Percentiles rank a stretch among this genome's conserved stretches.
Conservation (phyloP, 768 basidiomycete genomes). For the Kwoniella mangroviensis region DNA sequence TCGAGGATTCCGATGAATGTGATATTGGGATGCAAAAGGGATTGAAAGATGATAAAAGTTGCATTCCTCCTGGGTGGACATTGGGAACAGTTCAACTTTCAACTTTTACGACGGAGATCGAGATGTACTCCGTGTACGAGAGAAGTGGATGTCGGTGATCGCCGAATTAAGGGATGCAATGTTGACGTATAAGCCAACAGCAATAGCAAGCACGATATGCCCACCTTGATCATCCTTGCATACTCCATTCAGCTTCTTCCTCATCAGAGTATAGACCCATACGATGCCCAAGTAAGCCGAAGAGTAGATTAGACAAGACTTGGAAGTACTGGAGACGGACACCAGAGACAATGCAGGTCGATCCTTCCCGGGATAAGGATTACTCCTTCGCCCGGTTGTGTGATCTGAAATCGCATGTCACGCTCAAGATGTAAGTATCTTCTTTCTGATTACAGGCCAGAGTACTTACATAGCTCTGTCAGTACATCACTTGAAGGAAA, state of each 20-base stretch:
- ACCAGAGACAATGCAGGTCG: constrained; percentile 23
- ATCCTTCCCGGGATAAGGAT: constrained; percentile 63
- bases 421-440: constrained; percentile 59
- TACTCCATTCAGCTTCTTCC: too few species aligned
- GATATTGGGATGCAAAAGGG: background rate
- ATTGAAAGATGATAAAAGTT: background rate
- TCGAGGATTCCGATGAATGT: background rate
- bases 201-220: too few species aligned
- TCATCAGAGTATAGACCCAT: too few species aligned
- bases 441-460: too few species aligned
- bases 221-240: too few species aligned
- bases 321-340: too few species aligned
- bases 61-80: background rate
- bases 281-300: too few species aligned
- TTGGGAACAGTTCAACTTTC: background rate
- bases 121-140: background rate
- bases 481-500: constrained; percentile 70
- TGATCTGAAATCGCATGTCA: constrained; percentile 83
- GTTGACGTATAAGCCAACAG: constrained; percentile 1
- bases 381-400: constrained; percentile 90
- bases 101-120: constrained; percentile 16
- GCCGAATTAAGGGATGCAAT: background rate
- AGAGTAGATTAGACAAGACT: background rate
- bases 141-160: background rate
- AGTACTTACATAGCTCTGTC: background rate